Percentiles rank a stretch among this genome's conserved stretches.
These are phyloP conservation scores for Trichocladium antarcticum DNA, from an alignment of 495 filamentous ascomycete species.

Conservation along the genomic window DNA sequence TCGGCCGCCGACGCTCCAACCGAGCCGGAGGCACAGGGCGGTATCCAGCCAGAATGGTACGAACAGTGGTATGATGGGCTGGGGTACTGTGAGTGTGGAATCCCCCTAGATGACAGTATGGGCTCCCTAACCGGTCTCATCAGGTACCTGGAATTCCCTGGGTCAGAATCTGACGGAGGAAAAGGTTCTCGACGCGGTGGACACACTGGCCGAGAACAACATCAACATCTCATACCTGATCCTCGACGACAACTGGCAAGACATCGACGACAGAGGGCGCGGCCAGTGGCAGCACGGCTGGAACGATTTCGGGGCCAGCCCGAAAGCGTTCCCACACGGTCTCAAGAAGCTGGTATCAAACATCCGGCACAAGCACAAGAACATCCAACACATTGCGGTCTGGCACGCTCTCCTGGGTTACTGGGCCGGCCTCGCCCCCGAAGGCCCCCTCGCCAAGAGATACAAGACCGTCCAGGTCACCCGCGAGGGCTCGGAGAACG, in stretches of 20 bases:
- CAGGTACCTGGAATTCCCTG: slow-evolving; percentile 85
- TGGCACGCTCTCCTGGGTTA: slow-evolving; percentile 97
- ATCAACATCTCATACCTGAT: slow-evolving; percentile 75
- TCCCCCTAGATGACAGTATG: too few relatives aligned
- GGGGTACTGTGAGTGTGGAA: slow-evolving; percentile 42
- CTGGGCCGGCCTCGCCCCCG: slow-evolving; percentile 77
- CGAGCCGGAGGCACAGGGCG: slow-evolving; percentile 1
- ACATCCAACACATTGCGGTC: slow-evolving; percentile 75
- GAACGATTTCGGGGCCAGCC: slow-evolving; percentile 75
- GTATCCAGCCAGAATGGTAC: slow-evolving; percentile 57
- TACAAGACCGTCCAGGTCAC: slow-evolving; percentile 67
- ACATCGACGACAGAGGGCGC: slow-evolving; percentile 44
- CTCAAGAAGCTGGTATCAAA: slow-evolving; percentile 53
- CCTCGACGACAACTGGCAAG: slow-evolving; percentile 96
- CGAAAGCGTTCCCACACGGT: slow-evolving; percentile 66
- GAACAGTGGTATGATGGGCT: slow-evolving; percentile 83
- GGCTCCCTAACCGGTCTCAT: not conserved
- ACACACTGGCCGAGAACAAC: slow-evolving; percentile 54
- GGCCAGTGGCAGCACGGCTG: slow-evolving; percentile 43
- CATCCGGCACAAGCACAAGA: slow-evolving; percentile 58
- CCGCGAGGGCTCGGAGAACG: slow-evolving; percentile 38
- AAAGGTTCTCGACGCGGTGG: slow-evolving; percentile 64
- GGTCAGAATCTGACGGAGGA: slow-evolving; percentile 72
- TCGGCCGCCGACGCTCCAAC: slow-evolving; percentile 21
- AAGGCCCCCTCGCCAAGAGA: slow-evolving; percentile 56